Conservation (phyloP, 345 rosid species). For the Lepidium aucheri region DNA sequence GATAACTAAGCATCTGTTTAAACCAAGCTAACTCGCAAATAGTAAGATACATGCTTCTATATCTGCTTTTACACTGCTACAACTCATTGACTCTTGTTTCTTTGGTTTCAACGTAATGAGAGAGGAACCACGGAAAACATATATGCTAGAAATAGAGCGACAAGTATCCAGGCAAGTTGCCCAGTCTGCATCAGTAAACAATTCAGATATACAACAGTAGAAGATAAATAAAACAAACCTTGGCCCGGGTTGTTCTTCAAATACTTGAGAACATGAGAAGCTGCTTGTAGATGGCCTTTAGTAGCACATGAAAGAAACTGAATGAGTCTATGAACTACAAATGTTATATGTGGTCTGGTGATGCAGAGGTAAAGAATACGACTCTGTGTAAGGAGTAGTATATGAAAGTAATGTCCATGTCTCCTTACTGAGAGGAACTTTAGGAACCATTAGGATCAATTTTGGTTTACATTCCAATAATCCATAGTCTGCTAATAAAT, state of each 20-base stretch:
- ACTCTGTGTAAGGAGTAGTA: not conserved
- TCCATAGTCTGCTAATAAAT: not conserved
- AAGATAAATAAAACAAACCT: not conserved
- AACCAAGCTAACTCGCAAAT: too few relatives aligned
- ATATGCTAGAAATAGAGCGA: too few relatives aligned
- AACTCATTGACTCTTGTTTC: too few relatives aligned
- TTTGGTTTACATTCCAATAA: not conserved
- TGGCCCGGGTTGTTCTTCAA: rapidly evolving
- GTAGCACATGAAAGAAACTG: not conserved
- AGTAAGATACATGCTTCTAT: too few relatives aligned
- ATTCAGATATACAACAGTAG: too few relatives aligned
- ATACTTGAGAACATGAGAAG: not conserved
- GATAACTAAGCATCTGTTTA: too few relatives aligned
- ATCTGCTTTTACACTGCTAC: too few relatives aligned
- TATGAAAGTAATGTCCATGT: not conserved
- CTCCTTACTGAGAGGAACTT: not conserved
- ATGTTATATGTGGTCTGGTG: not conserved
- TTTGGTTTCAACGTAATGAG: too few relatives aligned
- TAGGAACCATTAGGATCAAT: not conserved
- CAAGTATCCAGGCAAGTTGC: too few relatives aligned
- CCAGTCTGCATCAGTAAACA: too few relatives aligned
- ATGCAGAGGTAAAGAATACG: not conserved
- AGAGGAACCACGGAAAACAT: too few relatives aligned
- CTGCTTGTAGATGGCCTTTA: not conserved
- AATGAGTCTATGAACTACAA: not conserved